A percentile compares a stretch with the other conserved stretches of the same genome.
Evolutionary conservation across 2,329 filamentous ascomycete genomes (phyloP).

Genomic region (Claviceps sorghi): DNA sequence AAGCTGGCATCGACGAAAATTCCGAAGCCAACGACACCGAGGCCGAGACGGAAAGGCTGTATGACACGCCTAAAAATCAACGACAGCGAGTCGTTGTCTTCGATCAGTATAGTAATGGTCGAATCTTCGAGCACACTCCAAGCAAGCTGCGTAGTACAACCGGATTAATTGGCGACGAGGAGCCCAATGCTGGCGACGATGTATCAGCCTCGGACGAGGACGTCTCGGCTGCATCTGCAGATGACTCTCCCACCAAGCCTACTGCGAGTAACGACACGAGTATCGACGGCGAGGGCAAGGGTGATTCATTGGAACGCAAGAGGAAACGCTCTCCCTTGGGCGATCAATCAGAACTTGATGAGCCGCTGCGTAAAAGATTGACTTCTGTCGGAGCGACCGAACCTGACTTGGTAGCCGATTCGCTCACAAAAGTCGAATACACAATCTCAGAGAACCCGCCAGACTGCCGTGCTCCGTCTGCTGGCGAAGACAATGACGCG

Average conservation of each 20-base stretch:
- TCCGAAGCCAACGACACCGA: slow-evolving; percentile 52
- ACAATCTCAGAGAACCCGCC: slow-evolving; percentile 20
- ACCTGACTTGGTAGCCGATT: slow-evolving; percentile 19
- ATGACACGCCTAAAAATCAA: slow-evolving; percentile 64
- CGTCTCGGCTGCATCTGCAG: slow-evolving; percentile 22
- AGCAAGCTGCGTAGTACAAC: slow-evolving; percentile 54
- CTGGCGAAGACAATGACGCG: slow-evolving; percentile 31
- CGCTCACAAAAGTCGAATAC: slow-evolving; percentile 21
- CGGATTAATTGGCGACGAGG: slow-evolving; percentile 15
- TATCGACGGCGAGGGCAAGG: slow-evolving; percentile 17
- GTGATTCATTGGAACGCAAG: slow-evolving; percentile 28
- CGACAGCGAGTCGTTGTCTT: slow-evolving; percentile 48
- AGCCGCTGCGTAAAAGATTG: slow-evolving; percentile 39
- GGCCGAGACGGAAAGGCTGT: slow-evolving; percentile 86
- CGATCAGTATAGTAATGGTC: slow-evolving; percentile 37
- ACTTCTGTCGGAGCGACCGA: slow-evolving; percentile 30
- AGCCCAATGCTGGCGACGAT: slow-evolving; percentile 23
- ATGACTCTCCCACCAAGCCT: slow-evolving; percentile 22
- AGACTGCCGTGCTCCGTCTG: slow-evolving; percentile 26
- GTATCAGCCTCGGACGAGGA: slow-evolving; percentile 27
- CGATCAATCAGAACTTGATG: slow-evolving; percentile 31
- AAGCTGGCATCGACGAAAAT: slow-evolving; percentile 28
- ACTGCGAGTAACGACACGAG: slow-evolving; percentile 14
- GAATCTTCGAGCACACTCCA: slow-evolving; percentile 50
- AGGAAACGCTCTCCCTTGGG: slow-evolving; percentile 33